Base-by-base conservation (phyloP, 176 grass and related monocot species). In the Rhynchospora tenuis region DNA sequence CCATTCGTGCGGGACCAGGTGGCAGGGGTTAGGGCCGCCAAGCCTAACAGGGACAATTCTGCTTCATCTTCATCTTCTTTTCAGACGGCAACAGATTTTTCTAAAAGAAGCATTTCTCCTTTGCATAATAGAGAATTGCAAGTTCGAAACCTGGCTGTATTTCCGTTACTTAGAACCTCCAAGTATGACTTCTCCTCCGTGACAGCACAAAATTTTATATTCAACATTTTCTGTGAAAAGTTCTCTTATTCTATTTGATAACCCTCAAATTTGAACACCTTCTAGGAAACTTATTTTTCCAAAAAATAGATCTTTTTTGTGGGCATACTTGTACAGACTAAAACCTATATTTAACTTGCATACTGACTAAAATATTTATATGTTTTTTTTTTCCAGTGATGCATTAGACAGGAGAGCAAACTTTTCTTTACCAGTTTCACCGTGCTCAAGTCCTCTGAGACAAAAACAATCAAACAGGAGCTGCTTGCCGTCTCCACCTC, bases 401-500 rank as follows among this genome's bases (percentile, higher is more conserved):
- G 23, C 83, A 66, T 83, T 86, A 13, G 91, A 78, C 31, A 68
- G 59, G 15, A 88, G 91, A 64, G 89, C 85, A 81, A 98, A 93
- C 75, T 84, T 93, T 84, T 98, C 95, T 9, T 83, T 98, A 44
- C 95, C 95, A 0, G 95, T 98, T 0, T 98, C 95, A 10, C 95
- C 95, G 0, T 93, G 95, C 84, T 88, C 89, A 47, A 98, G 95
- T 83, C 95, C 95, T 2, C 44, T 86, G 52, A 88, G 95, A 87
- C 87, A 91, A 64, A 84, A 84, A 59, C 92, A 91, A 69, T 55
- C 84, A 9, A 98, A 98, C 48, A 76, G 92, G 61, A 98, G 92
- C 74, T 98, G 95, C 77, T 77, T 98, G 74, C 92, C 92, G 10
- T 98, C 95, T 14, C 92, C 92, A 29, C 92, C 95, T 87, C 92